Conservation (phyloP, 257 asterid genomes). For the Solanum sejunctum region DNA sequence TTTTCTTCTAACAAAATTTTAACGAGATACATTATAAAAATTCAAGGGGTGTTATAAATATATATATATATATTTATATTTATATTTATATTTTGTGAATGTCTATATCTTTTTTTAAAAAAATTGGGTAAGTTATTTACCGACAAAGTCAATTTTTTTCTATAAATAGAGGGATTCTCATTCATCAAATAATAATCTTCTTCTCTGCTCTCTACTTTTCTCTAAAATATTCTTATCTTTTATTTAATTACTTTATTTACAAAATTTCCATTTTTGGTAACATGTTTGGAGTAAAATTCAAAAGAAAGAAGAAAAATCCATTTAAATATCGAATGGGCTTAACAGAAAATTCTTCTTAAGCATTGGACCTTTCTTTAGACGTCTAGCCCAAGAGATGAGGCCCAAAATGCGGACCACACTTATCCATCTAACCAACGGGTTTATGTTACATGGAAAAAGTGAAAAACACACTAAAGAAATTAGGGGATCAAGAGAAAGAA, state of each 20-base stretch:
- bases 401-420: neutral
- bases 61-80: no score
- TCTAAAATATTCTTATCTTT: neutral
- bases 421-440: neutral
- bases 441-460: no score
- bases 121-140: no score
- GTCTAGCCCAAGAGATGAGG: neutral
- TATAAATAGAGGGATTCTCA: neutral
- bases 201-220: neutral
- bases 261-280: neutral
- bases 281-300: neutral
- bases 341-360: neutral
- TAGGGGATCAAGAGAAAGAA: no score
- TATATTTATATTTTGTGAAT: no score
- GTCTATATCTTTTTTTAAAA: no score
- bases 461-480: no score
- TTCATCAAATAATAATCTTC: neutral
- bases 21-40: neutral
- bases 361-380: neutral
- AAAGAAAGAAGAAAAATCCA: neutral
- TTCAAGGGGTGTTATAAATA: neutral
- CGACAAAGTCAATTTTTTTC: no score
- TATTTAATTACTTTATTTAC: neutral
- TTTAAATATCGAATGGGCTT: neutral
- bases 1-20: neutral